Evolutionary conservation across 345 rosid species (phyloP).

Genomic region (Geranium brycei): DNA sequence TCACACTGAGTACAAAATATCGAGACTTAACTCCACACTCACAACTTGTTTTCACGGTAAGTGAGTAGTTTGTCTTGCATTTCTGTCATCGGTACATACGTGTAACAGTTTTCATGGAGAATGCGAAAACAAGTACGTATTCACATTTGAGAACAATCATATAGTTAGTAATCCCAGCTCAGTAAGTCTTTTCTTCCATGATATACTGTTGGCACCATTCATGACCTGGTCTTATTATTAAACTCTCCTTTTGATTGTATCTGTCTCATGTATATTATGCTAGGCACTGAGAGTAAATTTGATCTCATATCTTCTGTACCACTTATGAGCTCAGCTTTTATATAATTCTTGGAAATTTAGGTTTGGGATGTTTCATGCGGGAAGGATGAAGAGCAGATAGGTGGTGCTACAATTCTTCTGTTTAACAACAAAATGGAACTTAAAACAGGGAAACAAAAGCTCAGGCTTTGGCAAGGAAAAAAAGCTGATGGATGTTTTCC

Average conservation of each 20-base stretch:
- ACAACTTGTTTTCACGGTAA: slow-evolving; percentile 81
- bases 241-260: too few species aligned
- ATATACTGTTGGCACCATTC: too few species aligned
- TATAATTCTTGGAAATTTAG: slow-evolving; percentile 19
- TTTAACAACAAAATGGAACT: slow-evolving; percentile 83
- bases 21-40: slow-evolving; percentile 83
- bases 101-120: background rate
- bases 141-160: background rate
- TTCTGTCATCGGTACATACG: slow-evolving; percentile 8
- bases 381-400: slow-evolving; percentile 74
- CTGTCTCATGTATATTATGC: too few species aligned
- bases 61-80: slow-evolving; percentile 1
- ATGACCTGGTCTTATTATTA: background rate
- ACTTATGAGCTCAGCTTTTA: slow-evolving; percentile 5
- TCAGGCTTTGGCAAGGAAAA: slow-evolving; percentile 80
- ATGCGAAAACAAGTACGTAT: background rate
- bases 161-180: too few species aligned
- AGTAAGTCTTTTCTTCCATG: too few species aligned
- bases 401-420: slow-evolving; percentile 83
- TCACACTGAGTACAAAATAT: slow-evolving; percentile 70
- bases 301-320: slow-evolving; percentile 1
- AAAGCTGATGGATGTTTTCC: slow-evolving; percentile 89
- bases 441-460: slow-evolving; percentile 91
- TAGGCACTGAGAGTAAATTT: background rate
- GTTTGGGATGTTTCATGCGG: slow-evolving; percentile 92